These are phyloP conservation scores for Scedosporium boydii DNA, from an alignment of 2,329 filamentous ascomycete genomes.

Conservation along the genomic window DNA sequence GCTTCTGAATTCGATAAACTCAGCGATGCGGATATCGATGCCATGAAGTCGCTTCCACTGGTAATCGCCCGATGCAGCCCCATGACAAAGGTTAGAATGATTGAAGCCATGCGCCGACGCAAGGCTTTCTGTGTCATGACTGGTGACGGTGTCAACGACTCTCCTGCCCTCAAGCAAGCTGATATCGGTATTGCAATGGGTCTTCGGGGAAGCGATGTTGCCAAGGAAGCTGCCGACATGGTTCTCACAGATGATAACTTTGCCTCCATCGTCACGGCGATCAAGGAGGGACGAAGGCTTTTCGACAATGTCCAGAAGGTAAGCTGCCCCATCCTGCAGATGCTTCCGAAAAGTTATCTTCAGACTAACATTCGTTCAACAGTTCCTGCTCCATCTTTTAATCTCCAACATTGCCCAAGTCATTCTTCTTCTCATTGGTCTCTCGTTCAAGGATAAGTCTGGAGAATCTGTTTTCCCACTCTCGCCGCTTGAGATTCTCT, in stretches of 20 bases:
- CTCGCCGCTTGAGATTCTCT: slow-evolving; percentile 64
- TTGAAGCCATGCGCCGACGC: slow-evolving; percentile 62
- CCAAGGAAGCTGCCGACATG: slow-evolving; percentile 78
- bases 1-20: slow-evolving; percentile 54
- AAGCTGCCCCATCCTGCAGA: slow-evolving; percentile 1
- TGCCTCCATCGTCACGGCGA: slow-evolving; percentile 65
- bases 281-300: slow-evolving; percentile 59
- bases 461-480: slow-evolving; percentile 58
- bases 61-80: slow-evolving; percentile 63
- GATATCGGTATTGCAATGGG: slow-evolving; percentile 74
- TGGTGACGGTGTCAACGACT: slow-evolving; percentile 67
- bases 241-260: slow-evolving; percentile 85
- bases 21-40: slow-evolving; percentile 52
- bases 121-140: slow-evolving; percentile 65
- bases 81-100: slow-evolving; percentile 65
- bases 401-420: slow-evolving; percentile 65
- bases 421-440: slow-evolving; percentile 56
- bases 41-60: slow-evolving; percentile 49
- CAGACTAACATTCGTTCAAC: slow-evolving; percentile 9
- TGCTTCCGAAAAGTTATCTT: not conserved
- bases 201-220: slow-evolving; percentile 59
- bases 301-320: slow-evolving; percentile 71
- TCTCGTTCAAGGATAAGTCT: slow-evolving; percentile 55
- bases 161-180: slow-evolving; percentile 60
- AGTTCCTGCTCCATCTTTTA: slow-evolving; percentile 56